phyloP scores from a whole-genome alignment of 129 eudicot genomes.

The Rutidosis leptorrhynchoides region DNA sequence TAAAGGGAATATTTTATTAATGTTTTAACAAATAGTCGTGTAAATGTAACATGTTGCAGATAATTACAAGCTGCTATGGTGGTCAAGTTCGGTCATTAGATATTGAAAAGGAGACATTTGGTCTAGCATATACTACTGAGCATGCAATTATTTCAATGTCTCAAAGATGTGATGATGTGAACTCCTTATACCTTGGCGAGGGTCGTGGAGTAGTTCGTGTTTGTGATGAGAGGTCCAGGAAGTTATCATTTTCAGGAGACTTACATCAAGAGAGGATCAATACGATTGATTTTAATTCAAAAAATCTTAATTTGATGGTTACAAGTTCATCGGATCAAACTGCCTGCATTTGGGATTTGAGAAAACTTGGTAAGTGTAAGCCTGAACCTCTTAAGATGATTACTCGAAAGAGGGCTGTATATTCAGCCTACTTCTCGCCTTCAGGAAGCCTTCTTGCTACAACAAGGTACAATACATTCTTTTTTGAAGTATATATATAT shows the following conservation, averaged over 20 bases:
- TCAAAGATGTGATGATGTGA: slow-evolving; percentile 49
- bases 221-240: slow-evolving; percentile 65
- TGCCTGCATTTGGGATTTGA: slow-evolving; percentile 93
- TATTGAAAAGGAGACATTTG: slow-evolving; percentile 68
- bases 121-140: slow-evolving; percentile 43
- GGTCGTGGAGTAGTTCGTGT: slow-evolving; percentile 51
- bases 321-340: slow-evolving; percentile 82
- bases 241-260: slow-evolving; percentile 42
- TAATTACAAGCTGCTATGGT: slow-evolving; percentile 65
- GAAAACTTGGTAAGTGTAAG: slow-evolving; percentile 47
- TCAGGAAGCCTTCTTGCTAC: slow-evolving; percentile 84
- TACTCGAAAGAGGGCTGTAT: slow-evolving; percentile 56
- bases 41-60: slow-evolving; percentile 41
- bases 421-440: slow-evolving; percentile 93
- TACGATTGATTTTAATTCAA: slow-evolving; percentile 63
- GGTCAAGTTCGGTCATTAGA: slow-evolving; percentile 79
- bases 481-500: no score
- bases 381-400: slow-evolving; percentile 42
- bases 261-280: slow-evolving; percentile 67
- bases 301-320: slow-evolving; percentile 62
- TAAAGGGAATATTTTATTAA: no score
- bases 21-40: no score
- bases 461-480: slow-evolving; percentile 63
- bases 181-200: slow-evolving; percentile 62
- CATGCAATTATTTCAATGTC: slow-evolving; percentile 49